Percentiles rank a stretch among this genome's conserved stretches.
Conservation (phyloP, 176 grass and related monocot species). For the Eremochloa ophiuroides region DNA sequence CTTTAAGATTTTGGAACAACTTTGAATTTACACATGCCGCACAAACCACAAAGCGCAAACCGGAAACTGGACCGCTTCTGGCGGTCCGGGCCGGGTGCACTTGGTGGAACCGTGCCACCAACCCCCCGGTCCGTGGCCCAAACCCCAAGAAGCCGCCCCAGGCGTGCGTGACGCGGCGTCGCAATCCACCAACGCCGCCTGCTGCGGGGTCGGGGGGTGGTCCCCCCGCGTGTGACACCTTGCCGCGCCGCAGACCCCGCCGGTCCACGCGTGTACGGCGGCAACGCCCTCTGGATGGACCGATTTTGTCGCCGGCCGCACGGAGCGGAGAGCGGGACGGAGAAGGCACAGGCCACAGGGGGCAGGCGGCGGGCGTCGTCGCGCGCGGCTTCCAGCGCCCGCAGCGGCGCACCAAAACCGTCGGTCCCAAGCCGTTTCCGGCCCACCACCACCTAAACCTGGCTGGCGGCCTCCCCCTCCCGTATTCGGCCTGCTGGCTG, state of each 20-base stretch:
- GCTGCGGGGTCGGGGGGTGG: too few species aligned
- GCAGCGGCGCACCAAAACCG: not conserved
- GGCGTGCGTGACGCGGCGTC: constrained; percentile 7
- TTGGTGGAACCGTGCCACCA: not conserved
- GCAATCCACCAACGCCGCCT: not conserved
- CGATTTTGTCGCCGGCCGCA: not conserved
- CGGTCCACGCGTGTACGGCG: not conserved
- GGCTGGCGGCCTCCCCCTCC: not conserved
- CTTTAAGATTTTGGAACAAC: too few species aligned
- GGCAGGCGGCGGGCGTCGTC: not conserved
- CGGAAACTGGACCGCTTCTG: too few species aligned
- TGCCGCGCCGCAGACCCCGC: not conserved
- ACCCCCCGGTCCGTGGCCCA: not conserved
- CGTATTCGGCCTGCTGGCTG: not conserved
- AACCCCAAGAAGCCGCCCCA: not conserved
- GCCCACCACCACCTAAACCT: not conserved
- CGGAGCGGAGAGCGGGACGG: not conserved
- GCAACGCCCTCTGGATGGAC: not conserved
- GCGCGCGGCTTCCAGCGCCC: not conserved
- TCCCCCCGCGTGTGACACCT: not conserved
- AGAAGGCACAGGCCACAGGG: too few species aligned
- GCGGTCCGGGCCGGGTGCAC: not conserved
- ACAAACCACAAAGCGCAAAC: too few species aligned
- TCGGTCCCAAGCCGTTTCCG: constrained; percentile 27
- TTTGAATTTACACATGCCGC: too few species aligned